These are phyloP conservation scores for Stagonosporopsis rhizophila DNA, from an alignment of 2,329 filamentous ascomycete genomes.

Conservation along the genomic window DNA sequence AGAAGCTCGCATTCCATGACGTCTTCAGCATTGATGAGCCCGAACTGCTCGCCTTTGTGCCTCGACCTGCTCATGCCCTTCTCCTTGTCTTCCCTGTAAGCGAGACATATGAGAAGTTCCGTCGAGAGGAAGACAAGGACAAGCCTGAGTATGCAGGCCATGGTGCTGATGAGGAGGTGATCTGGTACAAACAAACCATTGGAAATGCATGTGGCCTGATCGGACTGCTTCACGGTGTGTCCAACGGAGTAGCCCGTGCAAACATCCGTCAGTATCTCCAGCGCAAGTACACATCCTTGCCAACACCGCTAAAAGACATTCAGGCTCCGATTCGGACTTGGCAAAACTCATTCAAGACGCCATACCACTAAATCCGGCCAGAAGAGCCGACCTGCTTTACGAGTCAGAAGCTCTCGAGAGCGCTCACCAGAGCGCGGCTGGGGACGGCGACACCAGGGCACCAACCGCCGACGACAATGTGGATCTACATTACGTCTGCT, in stretches of 20 bases:
- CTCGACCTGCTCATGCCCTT: slow-evolving; percentile 85
- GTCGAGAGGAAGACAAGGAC: slow-evolving; percentile 73
- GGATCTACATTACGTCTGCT: slow-evolving; percentile 96
- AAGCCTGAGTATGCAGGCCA: slow-evolving; percentile 69
- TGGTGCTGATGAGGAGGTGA: slow-evolving; percentile 74
- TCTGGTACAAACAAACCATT: slow-evolving; percentile 98
- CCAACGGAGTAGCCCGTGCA: slow-evolving; percentile 74
- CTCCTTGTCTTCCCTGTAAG: slow-evolving; percentile 92
- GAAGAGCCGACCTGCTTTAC: slow-evolving; percentile 78
- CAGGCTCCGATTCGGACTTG: slow-evolving; percentile 63
- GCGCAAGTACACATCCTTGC: neutral
- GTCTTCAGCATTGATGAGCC: slow-evolving; percentile 90
- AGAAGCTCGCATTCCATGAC: slow-evolving; percentile 81
- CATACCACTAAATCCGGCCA: slow-evolving; percentile 69
- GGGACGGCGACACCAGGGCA: slow-evolving; percentile 77
- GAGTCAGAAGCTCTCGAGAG: slow-evolving; percentile 75
- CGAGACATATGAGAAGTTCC: slow-evolving; percentile 77
- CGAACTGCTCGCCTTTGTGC: slow-evolving; percentile 83
- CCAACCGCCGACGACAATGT: slow-evolving; percentile 80
- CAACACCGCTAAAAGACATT: slow-evolving; percentile 19
- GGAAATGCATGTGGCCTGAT: slow-evolving; percentile 93
- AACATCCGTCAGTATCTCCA: slow-evolving; percentile 37
- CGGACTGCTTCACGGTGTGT: slow-evolving; percentile 82
- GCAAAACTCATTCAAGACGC: slow-evolving; percentile 72
- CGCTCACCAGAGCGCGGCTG: slow-evolving; percentile 80